Evolutionary conservation across 208 protist species (phyloP).

Genomic region (Angomonas deanei): DNA sequence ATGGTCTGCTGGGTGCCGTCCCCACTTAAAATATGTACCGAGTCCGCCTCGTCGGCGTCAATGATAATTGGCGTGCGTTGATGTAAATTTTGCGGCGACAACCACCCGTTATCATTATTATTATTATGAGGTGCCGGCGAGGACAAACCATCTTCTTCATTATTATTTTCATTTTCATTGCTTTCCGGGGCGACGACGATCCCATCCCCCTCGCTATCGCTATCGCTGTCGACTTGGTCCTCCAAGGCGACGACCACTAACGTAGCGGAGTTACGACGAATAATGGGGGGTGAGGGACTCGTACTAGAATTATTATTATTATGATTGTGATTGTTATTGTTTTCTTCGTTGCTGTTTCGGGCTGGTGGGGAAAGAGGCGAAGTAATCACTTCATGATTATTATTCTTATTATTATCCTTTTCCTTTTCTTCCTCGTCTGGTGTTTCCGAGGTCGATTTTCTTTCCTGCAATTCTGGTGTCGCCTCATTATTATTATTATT

Average conservation of each 20-base stretch:
- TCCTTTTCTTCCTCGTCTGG: not conserved
- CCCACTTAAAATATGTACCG: constrained; percentile 8
- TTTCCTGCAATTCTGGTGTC: not conserved
- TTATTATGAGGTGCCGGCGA: not conserved
- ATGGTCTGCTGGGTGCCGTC: not conserved
- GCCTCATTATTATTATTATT: not conserved
- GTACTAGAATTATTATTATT: not conserved
- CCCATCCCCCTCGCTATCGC: constrained; percentile 7
- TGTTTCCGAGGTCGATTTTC: not conserved
- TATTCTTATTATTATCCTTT: no score
- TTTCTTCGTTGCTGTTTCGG: no score
- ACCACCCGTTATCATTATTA: constrained; percentile 22
- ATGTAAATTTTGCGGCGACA: constrained; percentile 39
- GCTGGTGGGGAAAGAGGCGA: no score
- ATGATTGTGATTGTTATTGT: not conserved
- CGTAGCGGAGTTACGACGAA: not conserved
- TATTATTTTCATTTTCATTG: not conserved
- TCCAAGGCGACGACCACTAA: constrained; percentile 2
- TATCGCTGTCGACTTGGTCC: not conserved
- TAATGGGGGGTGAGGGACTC: not conserved
- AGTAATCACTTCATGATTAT: no score
- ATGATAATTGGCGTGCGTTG: constrained; percentile 78
- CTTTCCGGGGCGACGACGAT: no score
- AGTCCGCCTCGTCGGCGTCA: constrained; percentile 49
- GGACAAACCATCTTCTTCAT: not conserved